Evolutionary conservation across 2,329 filamentous ascomycete genomes (phyloP), one percentile per base, ranked within the genome.

Genomic region (Epichloe amarillans): DNA sequence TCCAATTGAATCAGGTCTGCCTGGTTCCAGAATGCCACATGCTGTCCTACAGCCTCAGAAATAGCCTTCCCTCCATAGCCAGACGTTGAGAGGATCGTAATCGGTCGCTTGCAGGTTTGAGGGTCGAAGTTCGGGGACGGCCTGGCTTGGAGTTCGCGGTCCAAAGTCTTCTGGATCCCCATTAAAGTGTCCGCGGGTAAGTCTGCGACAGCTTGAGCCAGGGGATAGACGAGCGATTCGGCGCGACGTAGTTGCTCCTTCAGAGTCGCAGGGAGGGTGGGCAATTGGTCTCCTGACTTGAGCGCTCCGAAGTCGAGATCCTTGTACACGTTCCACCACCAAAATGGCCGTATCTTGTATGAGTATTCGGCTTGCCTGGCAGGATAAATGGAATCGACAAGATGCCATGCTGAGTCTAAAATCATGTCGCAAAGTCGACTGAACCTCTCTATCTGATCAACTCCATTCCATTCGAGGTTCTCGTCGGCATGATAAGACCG

Each of bases 1-100:
- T 83, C 78, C 11, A 94, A 62, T 19, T 78, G 75, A 35, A 93
- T 68, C 3, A 91, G 61, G 56, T 91, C 81, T 3, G 86, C 83
- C 6, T 69, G 69, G 5, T 85, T 68, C 36, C 80, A 73, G 12
- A 69, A 68, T 0, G 85, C 84, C 42, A 84, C 69, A 47, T 79
- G 74, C 53, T 79, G 73, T 2, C 90, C 76, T n/a, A 86, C 69
- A 15, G 66, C 61, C 49, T 66, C 58, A n/a, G 66, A 60, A 51
- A 70, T 64, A 1, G 64, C 62, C 40, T 63, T 66, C 1, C 69
- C 69, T 11, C 65, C 60, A 45, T 69, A 70, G 0, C 69, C 68
- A 15, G 66, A 66, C 48, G 66, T 60, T 4, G 65, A 63, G 11
- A 71, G 54, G 14, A 71, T 56, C 8, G 62, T 66, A 19, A 71